Conservation (phyloP, 73 alveolate genomes). For the Uronychia setigera region DNA sequence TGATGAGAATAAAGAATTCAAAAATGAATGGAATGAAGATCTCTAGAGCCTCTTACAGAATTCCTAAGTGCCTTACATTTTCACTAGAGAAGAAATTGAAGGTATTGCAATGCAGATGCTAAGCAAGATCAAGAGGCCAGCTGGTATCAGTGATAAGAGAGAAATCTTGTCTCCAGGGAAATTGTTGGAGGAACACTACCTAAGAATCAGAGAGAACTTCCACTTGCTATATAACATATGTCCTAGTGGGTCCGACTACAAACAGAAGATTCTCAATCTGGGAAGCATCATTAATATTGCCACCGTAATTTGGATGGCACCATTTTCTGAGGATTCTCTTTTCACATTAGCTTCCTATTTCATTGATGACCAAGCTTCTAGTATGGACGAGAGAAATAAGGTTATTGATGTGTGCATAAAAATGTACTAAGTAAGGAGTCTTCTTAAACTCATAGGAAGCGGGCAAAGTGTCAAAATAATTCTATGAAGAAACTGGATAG, state of each 20-base stretch:
- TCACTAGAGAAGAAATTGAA: background rate
- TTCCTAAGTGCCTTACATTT: background rate
- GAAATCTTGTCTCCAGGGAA: background rate
- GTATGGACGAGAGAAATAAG: background rate
- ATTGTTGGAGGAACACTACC: background rate
- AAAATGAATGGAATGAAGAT: background rate
- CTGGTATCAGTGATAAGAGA: background rate
- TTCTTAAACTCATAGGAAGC: background rate
- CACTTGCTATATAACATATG: conserved; percentile 90
- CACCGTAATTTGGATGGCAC: conserved; percentile 87
- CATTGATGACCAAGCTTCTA: conserved; percentile 6
- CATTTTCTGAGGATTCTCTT: background rate
- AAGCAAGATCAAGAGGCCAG: background rate
- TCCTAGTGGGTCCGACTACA: conserved; percentile 92
- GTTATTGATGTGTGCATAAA: background rate
- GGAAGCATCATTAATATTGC: conserved; percentile 93
- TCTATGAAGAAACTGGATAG: background rate
- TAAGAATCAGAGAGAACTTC: conserved; percentile 46
- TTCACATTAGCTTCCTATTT: conserved; percentile 13
- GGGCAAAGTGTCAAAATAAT: background rate
- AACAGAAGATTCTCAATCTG: conserved; percentile 84
- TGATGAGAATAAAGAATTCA: conserved; percentile 10
- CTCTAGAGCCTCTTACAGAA: background rate
- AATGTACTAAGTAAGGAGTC: background rate
- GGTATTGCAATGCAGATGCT: background rate